These are phyloP conservation scores for Polyrhizophydium stewartii DNA, from an alignment of 371 early-diverging fungal genomes.

Conservation along the genomic window DNA sequence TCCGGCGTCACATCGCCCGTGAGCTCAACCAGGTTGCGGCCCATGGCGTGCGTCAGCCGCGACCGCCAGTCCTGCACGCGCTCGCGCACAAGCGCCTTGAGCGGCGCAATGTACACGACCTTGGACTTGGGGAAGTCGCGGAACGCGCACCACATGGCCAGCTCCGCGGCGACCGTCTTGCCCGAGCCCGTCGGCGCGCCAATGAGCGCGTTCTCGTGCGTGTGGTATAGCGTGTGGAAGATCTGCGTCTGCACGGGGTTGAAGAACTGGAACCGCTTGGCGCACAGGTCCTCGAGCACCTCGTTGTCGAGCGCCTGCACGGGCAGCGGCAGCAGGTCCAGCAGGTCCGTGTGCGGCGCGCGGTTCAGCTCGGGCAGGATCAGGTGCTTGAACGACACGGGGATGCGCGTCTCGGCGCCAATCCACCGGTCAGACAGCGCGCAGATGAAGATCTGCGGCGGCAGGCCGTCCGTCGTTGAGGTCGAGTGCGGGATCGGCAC, in stretches of 20 bases:
- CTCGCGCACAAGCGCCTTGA: constrained; percentile 98
- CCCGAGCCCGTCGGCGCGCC: constrained; percentile 99
- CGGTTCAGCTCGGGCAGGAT: constrained; percentile 73
- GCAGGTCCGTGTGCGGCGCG: constrained; percentile 82
- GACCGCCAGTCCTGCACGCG: constrained; percentile 86
- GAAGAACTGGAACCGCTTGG: constrained; percentile 81
- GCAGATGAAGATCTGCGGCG: constrained; percentile 82
- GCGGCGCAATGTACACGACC: constrained; percentile 98
- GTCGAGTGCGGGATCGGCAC: constrained; percentile 64
- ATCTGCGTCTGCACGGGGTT: constrained; percentile 98
- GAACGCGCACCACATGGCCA: constrained; percentile 87
- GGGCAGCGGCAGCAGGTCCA: constrained; percentile 85
- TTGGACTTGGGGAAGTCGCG: constrained; percentile 78
- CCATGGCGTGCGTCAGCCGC: constrained; percentile 74
- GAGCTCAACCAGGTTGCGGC: constrained; percentile 83
- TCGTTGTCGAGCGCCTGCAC: constrained; percentile 77
- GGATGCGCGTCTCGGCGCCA: constrained; percentile 76
- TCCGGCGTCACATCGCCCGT: constrained; percentile 97
- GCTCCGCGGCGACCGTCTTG: constrained; percentile 96
- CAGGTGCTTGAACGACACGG: constrained; percentile 88
- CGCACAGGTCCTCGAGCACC: constrained; percentile 73
- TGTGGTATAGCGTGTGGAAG: constrained; percentile 91
- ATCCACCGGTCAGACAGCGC: constrained; percentile 93
- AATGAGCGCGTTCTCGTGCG: constrained; percentile 81
- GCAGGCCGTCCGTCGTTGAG: constrained; percentile 69